A percentile compares a stretch with the other conserved stretches of the same genome.
Evolutionary conservation across 1,139 yeast species (phyloP).

Genomic region (Kluyveromyces marxianus): DNA sequence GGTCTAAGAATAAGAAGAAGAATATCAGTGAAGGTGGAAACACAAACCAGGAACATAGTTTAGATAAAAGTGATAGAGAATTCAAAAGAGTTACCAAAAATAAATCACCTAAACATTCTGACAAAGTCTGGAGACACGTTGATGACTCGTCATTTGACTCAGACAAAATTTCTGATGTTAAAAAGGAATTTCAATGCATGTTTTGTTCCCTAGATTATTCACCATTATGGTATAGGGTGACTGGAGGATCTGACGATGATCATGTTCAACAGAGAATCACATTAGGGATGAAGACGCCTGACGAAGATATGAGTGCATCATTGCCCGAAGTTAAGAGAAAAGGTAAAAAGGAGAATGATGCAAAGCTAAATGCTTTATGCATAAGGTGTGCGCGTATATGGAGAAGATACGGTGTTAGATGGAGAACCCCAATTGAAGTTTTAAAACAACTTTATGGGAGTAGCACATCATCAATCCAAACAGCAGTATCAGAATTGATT

Average conservation of each 20-base stretch:
- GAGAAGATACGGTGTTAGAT: constrained; percentile 83
- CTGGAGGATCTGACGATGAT: constrained; percentile 65
- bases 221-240: constrained; percentile 34
- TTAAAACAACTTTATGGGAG: constrained; percentile 37
- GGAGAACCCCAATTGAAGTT: constrained; percentile 78
- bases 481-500: constrained; percentile 15
- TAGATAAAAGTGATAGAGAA: neutral
- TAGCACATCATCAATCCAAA: constrained; percentile 15
- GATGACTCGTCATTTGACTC: constrained; percentile 38
- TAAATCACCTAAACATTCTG: constrained; percentile 11
- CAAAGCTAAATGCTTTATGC: constrained; percentile 54
- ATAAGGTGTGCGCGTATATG: constrained; percentile 82
- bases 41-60: no score
- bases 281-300: constrained; percentile 33
- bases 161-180: constrained; percentile 17
- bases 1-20: constrained; percentile 47
- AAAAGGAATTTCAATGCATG: constrained; percentile 27
- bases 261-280: constrained; percentile 16
- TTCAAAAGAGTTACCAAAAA: constrained; percentile 11
- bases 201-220: constrained; percentile 28
- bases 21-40: neutral
- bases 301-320: constrained; percentile 47
- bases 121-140: constrained; percentile 13
- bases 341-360: constrained; percentile 42
- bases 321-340: constrained; percentile 36